phyloP scores from a whole-genome alignment of 306 rosid species.

The Quercus agrifolia region DNA sequence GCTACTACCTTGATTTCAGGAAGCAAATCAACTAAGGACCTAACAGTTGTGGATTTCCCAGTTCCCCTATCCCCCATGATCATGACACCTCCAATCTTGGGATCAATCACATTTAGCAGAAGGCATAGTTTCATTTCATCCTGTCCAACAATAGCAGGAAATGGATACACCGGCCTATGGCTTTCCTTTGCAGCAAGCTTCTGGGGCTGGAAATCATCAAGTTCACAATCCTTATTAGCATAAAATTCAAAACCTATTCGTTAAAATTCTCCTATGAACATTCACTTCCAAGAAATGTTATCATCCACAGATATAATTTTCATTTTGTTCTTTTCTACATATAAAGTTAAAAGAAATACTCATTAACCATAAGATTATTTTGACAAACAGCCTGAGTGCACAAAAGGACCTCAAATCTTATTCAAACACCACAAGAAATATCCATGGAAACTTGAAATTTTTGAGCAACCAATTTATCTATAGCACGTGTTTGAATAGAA shows the following conservation, averaged over 20 bases:
- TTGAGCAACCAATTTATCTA: not conserved
- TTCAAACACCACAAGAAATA: not conserved
- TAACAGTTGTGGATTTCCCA: conserved; percentile 80
- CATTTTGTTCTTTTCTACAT: not conserved
- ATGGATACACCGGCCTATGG: conserved; percentile 93
- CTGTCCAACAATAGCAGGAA: conserved; percentile 92
- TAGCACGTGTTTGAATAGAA: not conserved
- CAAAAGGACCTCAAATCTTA: not conserved
- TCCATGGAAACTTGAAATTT: not conserved
- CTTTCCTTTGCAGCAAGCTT: conserved; percentile 47
- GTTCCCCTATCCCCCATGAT: conserved; percentile 99
- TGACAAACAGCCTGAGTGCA: conserved; percentile 19
- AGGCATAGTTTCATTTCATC: conserved; percentile 98
- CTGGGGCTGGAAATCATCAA: conserved; percentile 46
- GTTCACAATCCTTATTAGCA: conserved; percentile 4
- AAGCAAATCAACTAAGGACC: conserved; percentile 90
- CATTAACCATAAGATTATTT: not conserved
- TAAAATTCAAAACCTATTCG: not conserved
- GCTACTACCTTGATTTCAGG: conserved; percentile 81
- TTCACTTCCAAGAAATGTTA: not conserved
- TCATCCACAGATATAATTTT: not conserved
- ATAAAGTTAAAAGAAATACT: not conserved
- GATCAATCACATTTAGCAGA: conserved; percentile 87
- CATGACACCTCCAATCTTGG: conserved; percentile 97
- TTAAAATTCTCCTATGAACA: not conserved